phyloP scores from a whole-genome alignment of 2,329 filamentous ascomycete genomes.

The Oidium heveae region DNA sequence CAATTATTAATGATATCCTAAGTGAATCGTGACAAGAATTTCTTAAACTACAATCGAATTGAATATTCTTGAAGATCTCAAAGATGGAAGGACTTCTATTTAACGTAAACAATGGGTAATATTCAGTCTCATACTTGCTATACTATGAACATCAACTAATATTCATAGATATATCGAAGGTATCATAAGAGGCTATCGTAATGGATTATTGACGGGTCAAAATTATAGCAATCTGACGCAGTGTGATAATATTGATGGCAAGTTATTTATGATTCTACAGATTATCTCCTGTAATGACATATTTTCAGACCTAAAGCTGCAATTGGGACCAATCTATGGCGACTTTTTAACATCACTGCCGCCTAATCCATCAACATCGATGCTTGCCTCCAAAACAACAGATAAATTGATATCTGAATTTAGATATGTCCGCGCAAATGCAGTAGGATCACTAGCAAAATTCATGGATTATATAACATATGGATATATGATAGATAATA shows the following conservation, averaged over 20 bases:
- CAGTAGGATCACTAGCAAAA: slow-evolving; percentile 68
- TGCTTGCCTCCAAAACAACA: slow-evolving; percentile 81
- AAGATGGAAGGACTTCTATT: slow-evolving; percentile 82
- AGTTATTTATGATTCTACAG: slow-evolving; percentile 7
- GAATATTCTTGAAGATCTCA: neutral
- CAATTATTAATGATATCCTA: no score
- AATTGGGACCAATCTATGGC: slow-evolving; percentile 88
- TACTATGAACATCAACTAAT: slow-evolving; percentile 1
- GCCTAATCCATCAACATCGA: slow-evolving; percentile 88
- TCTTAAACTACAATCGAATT: no score
- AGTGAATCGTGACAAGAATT: no score
- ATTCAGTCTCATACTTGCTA: slow-evolving; percentile 5
- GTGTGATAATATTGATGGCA: slow-evolving; percentile 93
- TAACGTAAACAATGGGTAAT: slow-evolving; percentile 79
- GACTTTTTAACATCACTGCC: slow-evolving; percentile 87
- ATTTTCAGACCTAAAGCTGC: slow-evolving; percentile 70
- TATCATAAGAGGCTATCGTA: slow-evolving; percentile 90
- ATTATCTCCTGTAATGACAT: neutral
- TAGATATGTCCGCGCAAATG: slow-evolving; percentile 83
- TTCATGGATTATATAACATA: slow-evolving; percentile 98
- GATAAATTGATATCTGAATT: slow-evolving; percentile 97
- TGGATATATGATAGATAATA: slow-evolving; percentile 99
- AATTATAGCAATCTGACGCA: slow-evolving; percentile 93
- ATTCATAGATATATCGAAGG: slow-evolving; percentile 68
- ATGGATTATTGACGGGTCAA: slow-evolving; percentile 64